These are phyloP conservation scores for Stachybotrys echinatus DNA, from an alignment of 2,329 filamentous ascomycete genomes.

Conservation along the genomic window DNA sequence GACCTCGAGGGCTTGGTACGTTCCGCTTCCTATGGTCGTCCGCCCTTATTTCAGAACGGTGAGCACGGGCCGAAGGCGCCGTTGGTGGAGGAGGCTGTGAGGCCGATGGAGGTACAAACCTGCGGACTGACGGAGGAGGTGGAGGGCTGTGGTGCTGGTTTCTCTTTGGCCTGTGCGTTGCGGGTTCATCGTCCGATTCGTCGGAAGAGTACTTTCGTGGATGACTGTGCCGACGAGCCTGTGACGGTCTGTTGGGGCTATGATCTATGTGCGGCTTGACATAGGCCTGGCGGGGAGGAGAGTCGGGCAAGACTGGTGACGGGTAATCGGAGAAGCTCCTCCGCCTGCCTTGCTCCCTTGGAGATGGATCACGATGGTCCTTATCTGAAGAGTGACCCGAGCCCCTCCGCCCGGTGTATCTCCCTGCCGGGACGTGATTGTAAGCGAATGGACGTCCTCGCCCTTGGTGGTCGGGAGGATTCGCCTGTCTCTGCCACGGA, in stretches of 20 bases:
- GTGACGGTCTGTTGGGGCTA: slow-evolving; percentile 20
- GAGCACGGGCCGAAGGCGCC: slow-evolving; percentile 20
- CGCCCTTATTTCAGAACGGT: slow-evolving; percentile 24
- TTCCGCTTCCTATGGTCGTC: slow-evolving; percentile 31
- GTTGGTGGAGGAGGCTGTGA: slow-evolving; percentile 21
- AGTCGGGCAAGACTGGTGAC: slow-evolving; percentile 25
- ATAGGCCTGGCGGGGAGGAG: slow-evolving; percentile 16
- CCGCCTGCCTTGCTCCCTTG: slow-evolving; percentile 36
- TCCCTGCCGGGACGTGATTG: slow-evolving; percentile 32
- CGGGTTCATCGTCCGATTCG: slow-evolving; percentile 36
- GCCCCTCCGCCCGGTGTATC: slow-evolving; percentile 23
- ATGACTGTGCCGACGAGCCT: slow-evolving; percentile 43
- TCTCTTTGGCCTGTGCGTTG: slow-evolving; percentile 19
- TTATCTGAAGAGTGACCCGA: slow-evolving; percentile 28
- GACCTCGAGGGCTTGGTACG: slow-evolving; percentile 29
- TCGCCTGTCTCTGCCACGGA: slow-evolving; percentile 18
- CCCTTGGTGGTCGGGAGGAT: neutral
- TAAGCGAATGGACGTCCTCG: slow-evolving; percentile 28
- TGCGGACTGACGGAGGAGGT: slow-evolving; percentile 25
- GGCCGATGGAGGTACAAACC: slow-evolving; percentile 21
- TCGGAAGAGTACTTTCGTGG: slow-evolving; percentile 36
- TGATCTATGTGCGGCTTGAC: slow-evolving; percentile 28
- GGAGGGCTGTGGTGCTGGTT: slow-evolving; percentile 19
- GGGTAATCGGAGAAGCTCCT: slow-evolving; percentile 49
- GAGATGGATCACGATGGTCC: slow-evolving; percentile 28